phyloP scores from a whole-genome alignment of 2,329 filamentous ascomycete genomes.

The Septoria linicola region DNA sequence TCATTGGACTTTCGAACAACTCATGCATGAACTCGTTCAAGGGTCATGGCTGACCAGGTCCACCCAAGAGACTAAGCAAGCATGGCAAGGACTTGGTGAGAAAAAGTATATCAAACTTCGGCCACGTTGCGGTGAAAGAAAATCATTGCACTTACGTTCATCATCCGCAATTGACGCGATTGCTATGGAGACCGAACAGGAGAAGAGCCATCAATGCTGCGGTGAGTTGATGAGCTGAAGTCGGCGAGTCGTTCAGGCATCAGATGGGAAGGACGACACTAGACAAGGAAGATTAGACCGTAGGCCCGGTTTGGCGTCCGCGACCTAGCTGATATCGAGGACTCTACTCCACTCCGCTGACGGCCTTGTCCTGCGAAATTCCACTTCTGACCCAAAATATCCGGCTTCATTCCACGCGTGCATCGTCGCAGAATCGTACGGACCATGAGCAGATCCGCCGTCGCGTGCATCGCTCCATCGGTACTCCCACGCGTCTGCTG shows the following conservation, averaged over 20 bases:
- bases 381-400: constrained; percentile 88
- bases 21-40: constrained; percentile 11
- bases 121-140: constrained; percentile 16
- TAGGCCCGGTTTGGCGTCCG: constrained; percentile 1
- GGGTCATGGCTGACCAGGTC: constrained; percentile 4
- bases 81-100: constrained; percentile 9
- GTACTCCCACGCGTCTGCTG: constrained; percentile 69
- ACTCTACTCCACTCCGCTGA: constrained; percentile 45
- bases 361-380: constrained; percentile 45
- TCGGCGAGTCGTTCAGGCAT: neutral
- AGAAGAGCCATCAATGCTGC: neutral
- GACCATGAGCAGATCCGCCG: constrained; percentile 74
- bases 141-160: neutral
- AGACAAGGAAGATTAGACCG: constrained; percentile 4
- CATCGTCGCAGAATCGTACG: constrained; percentile 84
- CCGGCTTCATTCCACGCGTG: constrained; percentile 85
- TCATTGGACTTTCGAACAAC: constrained; percentile 13
- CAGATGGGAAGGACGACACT: constrained; percentile 2
- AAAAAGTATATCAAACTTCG: constrained; percentile 13
- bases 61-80: constrained; percentile 12
- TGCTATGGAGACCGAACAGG: constrained; percentile 1
- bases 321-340: constrained; percentile 37
- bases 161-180: constrained; percentile 1
- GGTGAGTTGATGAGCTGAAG: neutral
- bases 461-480: constrained; percentile 88